Percentiles rank a stretch among this genome's conserved stretches.
phyloP scores from a whole-genome alignment of 805 yeast genomes.

The Lipomyces chichibuensis region DNA sequence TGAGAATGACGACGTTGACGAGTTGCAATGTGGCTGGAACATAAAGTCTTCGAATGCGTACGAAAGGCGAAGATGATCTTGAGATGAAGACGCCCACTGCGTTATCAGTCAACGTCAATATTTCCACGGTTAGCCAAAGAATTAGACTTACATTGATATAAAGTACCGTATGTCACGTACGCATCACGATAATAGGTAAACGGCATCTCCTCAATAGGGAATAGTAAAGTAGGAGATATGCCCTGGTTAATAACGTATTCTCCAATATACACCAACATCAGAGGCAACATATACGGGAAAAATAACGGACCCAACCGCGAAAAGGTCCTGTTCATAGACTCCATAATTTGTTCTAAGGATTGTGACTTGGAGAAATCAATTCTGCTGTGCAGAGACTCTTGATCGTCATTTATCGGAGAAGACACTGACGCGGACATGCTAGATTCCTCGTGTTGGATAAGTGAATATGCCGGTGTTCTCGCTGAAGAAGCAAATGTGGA shows the following conservation, averaged over 20 bases:
- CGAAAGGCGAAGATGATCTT: slow-evolving; percentile 72
- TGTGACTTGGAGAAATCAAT: slow-evolving; percentile 9
- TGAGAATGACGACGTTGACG: slow-evolving; percentile 60
- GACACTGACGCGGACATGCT: not conserved
- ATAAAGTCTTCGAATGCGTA: slow-evolving; percentile 63
- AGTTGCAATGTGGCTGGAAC: slow-evolving; percentile 68
- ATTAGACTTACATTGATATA: slow-evolving; percentile 61
- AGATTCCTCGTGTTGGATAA: slow-evolving; percentile 11
- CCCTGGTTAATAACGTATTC: slow-evolving; percentile 94
- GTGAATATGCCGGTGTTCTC: slow-evolving; percentile 12
- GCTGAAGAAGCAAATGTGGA: slow-evolving; percentile 14
- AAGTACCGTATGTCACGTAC: slow-evolving; percentile 86
- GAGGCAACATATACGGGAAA: slow-evolving; percentile 72
- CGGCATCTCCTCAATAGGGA: slow-evolving; percentile 71
- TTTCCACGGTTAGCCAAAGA: not conserved
- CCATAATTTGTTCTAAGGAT: slow-evolving; percentile 20
- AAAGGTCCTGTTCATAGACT: slow-evolving; percentile 32
- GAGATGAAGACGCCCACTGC: slow-evolving; percentile 84
- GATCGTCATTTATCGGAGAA: slow-evolving; percentile 5
- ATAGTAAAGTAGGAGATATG: slow-evolving; percentile 81
- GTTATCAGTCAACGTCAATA: slow-evolving; percentile 2
- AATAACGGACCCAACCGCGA: slow-evolving; percentile 40
- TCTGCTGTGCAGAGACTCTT: slow-evolving; percentile 14
- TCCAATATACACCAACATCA: slow-evolving; percentile 77
- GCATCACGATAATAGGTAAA: slow-evolving; percentile 76